Conservation (phyloP, 169 alveolate species). For the Cardiosporidium cionae region DNA sequence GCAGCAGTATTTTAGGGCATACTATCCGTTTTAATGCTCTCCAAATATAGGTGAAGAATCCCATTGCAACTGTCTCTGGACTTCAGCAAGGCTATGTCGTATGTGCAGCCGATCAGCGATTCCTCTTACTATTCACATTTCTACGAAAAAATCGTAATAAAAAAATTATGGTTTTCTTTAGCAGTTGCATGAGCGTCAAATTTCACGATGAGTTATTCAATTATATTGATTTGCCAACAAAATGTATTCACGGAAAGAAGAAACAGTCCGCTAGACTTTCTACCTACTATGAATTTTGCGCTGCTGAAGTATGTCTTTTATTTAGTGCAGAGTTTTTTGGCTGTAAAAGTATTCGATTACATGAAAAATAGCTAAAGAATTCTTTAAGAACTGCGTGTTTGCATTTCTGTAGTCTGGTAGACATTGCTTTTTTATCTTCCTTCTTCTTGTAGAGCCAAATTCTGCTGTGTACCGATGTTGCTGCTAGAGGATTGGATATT, state of each 20-base stretch:
- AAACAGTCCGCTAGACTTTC: slow-evolving; percentile 89
- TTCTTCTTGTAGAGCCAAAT: slow-evolving; percentile 66
- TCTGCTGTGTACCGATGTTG: slow-evolving; percentile 98
- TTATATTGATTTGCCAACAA: slow-evolving; percentile 92
- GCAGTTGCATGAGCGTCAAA: slow-evolving; percentile 94
- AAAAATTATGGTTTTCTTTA: slow-evolving; percentile 91
- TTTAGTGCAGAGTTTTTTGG: too few relatives aligned
- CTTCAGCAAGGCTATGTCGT: slow-evolving; percentile 96
- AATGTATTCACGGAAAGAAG: slow-evolving; percentile 93
- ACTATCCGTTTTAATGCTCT: background rate
- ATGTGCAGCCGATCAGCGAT: slow-evolving; percentile 89
- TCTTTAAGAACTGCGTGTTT: too few relatives aligned
- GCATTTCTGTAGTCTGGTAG: too few relatives aligned
- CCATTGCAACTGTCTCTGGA: slow-evolving; percentile 85
- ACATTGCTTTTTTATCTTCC: too few relatives aligned
- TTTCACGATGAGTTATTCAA: slow-evolving; percentile 93
- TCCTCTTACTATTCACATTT: slow-evolving; percentile 89
- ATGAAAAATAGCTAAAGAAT: too few relatives aligned
- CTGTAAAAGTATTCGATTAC: too few relatives aligned
- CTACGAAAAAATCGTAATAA: slow-evolving; percentile 84
- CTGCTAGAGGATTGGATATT: slow-evolving; percentile 98
- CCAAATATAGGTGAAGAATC: slow-evolving; percentile 28
- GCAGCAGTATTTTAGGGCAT: too few relatives aligned
- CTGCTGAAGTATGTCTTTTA: slow-evolving; percentile 62
- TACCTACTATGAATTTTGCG: slow-evolving; percentile 88